A percentile compares a stretch with the other conserved stretches of the same genome.
Evolutionary conservation across 106 monocot species (phyloP).

Genomic region (Dactylorhiza incarnata): DNA sequence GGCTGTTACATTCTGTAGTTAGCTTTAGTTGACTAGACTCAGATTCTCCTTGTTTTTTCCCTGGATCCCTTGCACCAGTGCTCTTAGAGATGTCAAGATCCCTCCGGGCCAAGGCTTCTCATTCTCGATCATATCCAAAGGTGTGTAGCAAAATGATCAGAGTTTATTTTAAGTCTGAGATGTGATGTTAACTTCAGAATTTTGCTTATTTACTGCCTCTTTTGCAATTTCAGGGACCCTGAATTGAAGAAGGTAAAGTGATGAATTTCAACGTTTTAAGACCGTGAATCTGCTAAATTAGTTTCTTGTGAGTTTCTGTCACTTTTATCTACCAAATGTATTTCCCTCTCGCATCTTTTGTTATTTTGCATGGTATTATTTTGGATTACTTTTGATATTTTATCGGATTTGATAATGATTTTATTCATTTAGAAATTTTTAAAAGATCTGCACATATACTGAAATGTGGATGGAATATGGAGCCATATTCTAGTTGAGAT

Average conservation of each 20-base stretch:
- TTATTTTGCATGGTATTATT: too few relatives aligned
- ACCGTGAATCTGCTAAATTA: background rate
- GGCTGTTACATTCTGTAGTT: background rate
- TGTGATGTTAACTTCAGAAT: background rate
- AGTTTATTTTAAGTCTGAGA: background rate
- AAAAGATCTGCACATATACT: too few relatives aligned
- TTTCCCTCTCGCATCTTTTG: too few relatives aligned
- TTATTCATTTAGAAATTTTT: too few relatives aligned
- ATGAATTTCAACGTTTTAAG: background rate
- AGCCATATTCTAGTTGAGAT: too few relatives aligned
- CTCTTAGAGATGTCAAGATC: slow-evolving; percentile 30
- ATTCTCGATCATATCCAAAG: slow-evolving; percentile 31
- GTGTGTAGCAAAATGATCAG: background rate
- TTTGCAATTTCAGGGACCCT: slow-evolving; percentile 4
- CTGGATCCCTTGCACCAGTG: background rate
- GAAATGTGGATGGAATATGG: too few relatives aligned
- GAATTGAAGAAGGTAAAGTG: slow-evolving; percentile 6
- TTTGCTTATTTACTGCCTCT: background rate
- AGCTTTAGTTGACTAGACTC: background rate
- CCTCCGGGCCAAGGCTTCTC: slow-evolving; percentile 33
- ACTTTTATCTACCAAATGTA: too few relatives aligned
- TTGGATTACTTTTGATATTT: too few relatives aligned
- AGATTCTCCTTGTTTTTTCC: slow-evolving; percentile 3
- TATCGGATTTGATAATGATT: too few relatives aligned
- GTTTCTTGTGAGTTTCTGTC: background rate